Base-by-base conservation (phyloP, 2,329 filamentous ascomycete genomes). In the Colletotrichum magnum region DNA sequence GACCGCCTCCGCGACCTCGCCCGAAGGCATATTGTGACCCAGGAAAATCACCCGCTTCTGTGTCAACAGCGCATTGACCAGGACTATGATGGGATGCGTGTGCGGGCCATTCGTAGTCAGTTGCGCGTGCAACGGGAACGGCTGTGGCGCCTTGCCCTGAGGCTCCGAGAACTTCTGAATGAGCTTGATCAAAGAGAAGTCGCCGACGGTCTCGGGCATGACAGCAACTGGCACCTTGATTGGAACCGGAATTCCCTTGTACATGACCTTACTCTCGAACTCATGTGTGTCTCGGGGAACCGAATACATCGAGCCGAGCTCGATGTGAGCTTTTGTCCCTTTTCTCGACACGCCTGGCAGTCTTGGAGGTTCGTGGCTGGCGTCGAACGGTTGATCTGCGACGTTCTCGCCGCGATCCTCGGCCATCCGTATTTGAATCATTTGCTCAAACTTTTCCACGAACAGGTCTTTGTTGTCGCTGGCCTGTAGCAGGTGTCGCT, bases 31-130 rank as follows among this genome's bases (percentile, higher is more conserved):
- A 76, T 97, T 97, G 83, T 99, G 93, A 3, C 96, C 96, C 6
- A 99, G 86, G 79, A 99, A 99, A 69, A 99, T 95, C 76, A 99
- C 90, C 61, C 96, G 91, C 82, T 99, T 99, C 78, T 99, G 95
- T 0, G 96, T 99, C 61, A 99, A 86, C 72, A 99, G 90, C 0
- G 94, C 96, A 77, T 99, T 99, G 75, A 96, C 91, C 26, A 99
- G 89, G 6, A 99, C 93, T 71, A 98, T 95, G 72, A 99, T 94
- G 0, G 96, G 96, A 79, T 99, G 96, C 0, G 96, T 99, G 73
- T 88, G 91, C 15, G 93, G 87, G 3, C 96, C 96, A 76, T 93
- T 95, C 4, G 95, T 98, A 1, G 96, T 99, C 16, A 99, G 88
- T 79, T 99, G 96, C 12, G 95, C 90, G 79, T 99, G 96, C 51